phyloP scores from a whole-genome alignment of 441 rosid genomes.

The Populus trichocarpa region DNA sequence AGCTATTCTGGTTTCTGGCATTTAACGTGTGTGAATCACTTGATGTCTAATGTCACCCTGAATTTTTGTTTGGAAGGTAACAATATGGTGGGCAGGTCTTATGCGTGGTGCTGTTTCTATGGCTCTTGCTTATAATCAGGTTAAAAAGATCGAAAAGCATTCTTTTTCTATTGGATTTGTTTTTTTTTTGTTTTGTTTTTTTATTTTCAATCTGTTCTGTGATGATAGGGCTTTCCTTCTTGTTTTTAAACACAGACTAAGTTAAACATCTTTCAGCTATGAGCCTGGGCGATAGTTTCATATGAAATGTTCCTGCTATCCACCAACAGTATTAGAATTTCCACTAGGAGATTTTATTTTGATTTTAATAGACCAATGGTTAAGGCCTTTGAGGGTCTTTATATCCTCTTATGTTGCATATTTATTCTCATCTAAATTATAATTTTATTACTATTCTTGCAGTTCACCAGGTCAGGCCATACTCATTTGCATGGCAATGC shows the following conservation, averaged over 20 bases:
- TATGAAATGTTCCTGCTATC: neutral
- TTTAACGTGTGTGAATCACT: neutral
- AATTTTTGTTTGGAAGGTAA: slow-evolving; percentile 42
- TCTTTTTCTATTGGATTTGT: neutral
- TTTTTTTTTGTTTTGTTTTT: no score
- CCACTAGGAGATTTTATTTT: neutral
- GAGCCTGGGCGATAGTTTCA: neutral
- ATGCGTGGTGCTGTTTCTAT: slow-evolving; percentile 99
- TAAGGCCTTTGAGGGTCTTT: neutral
- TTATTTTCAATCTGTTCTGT: neutral
- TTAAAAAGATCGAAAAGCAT: slow-evolving; percentile 11
- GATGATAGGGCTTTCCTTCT: neutral
- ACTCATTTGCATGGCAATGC: slow-evolving; percentile 65
- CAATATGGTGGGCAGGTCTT: slow-evolving; percentile 99
- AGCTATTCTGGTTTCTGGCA: neutral
- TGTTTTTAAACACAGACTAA: neutral
- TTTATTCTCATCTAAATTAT: neutral
- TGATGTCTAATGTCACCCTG: neutral
- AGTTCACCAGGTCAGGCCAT: slow-evolving; percentile 71
- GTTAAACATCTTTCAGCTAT: neutral
- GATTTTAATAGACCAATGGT: neutral
- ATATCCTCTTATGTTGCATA: neutral
- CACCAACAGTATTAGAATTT: neutral
- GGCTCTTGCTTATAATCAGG: slow-evolving; percentile 99
- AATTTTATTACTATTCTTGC: slow-evolving; percentile 21